Evolutionary conservation across 495 filamentous ascomycete species (phyloP).

Genomic region (Aspergillus steynii): DNA sequence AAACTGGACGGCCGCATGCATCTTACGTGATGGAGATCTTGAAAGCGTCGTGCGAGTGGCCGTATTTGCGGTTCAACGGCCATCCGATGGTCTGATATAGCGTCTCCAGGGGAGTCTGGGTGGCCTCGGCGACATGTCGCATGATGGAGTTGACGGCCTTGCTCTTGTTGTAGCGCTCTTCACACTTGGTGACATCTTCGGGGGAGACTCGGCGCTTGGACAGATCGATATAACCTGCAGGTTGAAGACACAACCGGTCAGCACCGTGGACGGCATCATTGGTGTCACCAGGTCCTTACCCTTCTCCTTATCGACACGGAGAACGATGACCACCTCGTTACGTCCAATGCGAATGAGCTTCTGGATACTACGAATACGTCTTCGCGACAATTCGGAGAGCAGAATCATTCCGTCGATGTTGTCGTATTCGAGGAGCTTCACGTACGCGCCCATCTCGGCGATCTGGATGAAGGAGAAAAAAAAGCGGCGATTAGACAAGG

Average conservation of each 20-base stretch:
- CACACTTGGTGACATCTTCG: constrained; percentile 96
- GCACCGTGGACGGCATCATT: constrained; percentile 7
- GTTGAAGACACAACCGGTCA: constrained; percentile 27
- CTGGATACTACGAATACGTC: constrained; percentile 97
- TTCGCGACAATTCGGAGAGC: constrained; percentile 90
- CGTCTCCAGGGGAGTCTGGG: constrained; percentile 84
- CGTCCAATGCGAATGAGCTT: constrained; percentile 97
- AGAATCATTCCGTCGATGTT: constrained; percentile 99
- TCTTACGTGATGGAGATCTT: constrained; percentile 96
- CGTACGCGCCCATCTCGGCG: constrained; percentile 99
- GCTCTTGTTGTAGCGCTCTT: constrained; percentile 99
- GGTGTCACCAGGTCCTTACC: constrained; percentile 49
- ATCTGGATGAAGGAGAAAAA: constrained; percentile 58
- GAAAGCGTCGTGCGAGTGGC: constrained; percentile 95
- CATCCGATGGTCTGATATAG: constrained; percentile 94
- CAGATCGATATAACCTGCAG: constrained; percentile 89
- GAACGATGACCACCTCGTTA: constrained; percentile 97
- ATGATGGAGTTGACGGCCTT: constrained; percentile 99
- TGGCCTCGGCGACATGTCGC: constrained; percentile 97
- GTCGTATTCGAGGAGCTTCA: constrained; percentile 98
- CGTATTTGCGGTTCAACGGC: constrained; percentile 97
- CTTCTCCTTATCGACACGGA: constrained; percentile 98
- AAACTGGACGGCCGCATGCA: not conserved
- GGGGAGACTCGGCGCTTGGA: constrained; percentile 96
- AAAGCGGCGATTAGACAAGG: constrained; percentile 16